Base-by-base conservation (phyloP, 768 basidiomycete genomes). In the Xerocomus potaroensis region DNA sequence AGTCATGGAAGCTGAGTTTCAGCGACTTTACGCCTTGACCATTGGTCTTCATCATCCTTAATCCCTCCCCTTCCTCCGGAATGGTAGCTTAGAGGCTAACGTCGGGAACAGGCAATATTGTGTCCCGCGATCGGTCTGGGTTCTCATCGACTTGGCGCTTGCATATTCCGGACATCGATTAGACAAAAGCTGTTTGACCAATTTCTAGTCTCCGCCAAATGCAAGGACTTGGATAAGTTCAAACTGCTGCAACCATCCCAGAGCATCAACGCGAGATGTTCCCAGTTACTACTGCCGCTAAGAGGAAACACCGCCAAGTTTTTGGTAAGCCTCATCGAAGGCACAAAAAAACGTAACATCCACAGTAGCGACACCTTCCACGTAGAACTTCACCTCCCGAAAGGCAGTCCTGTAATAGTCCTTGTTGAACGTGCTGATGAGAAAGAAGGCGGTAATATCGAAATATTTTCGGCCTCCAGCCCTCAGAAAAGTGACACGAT, bases 171-270 rank as follows among this genome's bases (percentile, higher is more conserved):
- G 15, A 0, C 15, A 0, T 8, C 16, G 12, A 29, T 23, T 18
- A 15, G 11, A 50, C 18, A 8, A 33, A 34, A 2, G 55, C 48
- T 16, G 43, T 45, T 9, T 46, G 43, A 6, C 54, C 53, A 14
- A 60, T 14, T 14, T 55, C 48, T 0, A 49, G 24, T 3, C 12
- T 47, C 27, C 5, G 48, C 50, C 18, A 53, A 33, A n/a, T n/a
- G n/a, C n/a, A n/a, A 57, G n/a, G 15, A 48, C 31, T 8, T 43
- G 51, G 3, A 56, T 43, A 14, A 58, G 37, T 31, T 57, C 51
- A 15, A 54, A 15, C 44, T 43, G 0, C 51, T 48, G n/a, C 44
- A 45, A 3, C 48, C 48, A 2, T 45, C 34, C 10, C 22, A 10
- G 1, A 56, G 46, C 3, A 26, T 38, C 16, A 56, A 16, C 1